Evolutionary conservation across 208 protist species (phyloP).

Genomic region (Trichomonas gallinae): DNA sequence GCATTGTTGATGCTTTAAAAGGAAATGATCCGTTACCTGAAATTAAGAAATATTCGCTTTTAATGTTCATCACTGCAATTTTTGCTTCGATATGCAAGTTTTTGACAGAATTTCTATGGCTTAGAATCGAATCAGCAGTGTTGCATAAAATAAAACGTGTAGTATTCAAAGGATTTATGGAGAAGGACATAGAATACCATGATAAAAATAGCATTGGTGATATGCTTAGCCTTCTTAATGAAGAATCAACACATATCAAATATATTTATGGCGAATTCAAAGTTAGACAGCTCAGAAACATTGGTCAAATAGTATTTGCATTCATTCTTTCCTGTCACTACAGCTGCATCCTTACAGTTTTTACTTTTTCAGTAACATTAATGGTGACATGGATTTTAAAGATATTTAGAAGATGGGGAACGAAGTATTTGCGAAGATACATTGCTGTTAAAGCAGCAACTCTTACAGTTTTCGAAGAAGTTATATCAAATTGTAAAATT

Average conservation of each 20-base stretch:
- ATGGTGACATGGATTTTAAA: neutral
- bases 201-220: neutral
- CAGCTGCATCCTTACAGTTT: neutral
- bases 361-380: neutral
- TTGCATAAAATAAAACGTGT: neutral
- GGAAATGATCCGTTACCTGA: neutral
- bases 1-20: neutral
- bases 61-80: neutral
- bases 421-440: neutral
- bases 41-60: neutral
- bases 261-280: neutral
- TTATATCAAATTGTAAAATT: neutral
- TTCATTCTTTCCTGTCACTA: neutral
- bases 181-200: neutral
- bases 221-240: neutral
- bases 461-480: neutral
- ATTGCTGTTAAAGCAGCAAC: neutral
- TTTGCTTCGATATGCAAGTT: neutral
- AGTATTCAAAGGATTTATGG: neutral
- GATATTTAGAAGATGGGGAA: neutral
- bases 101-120: neutral
- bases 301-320: neutral
- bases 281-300: neutral
- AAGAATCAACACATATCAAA: neutral
- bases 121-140: neutral